phyloP scores from a whole-genome alignment of 352 stramenopile genomes.

The Thraustochytrium sp. region DNA sequence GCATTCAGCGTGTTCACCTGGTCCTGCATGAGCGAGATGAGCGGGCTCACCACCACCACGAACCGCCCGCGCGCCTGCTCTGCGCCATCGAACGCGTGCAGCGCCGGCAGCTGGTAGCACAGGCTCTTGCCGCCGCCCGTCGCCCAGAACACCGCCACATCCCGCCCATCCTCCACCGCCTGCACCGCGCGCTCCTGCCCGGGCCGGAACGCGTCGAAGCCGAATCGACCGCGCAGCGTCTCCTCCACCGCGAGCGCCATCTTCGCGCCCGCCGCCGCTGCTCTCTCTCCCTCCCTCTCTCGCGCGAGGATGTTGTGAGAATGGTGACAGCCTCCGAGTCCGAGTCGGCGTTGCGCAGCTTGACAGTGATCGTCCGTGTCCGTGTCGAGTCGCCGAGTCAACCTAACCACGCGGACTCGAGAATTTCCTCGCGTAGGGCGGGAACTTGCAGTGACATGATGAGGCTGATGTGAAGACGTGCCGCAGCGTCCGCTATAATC shows the following conservation, averaged over 20 bases:
- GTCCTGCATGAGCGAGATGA: constrained; percentile 98
- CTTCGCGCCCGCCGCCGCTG: not conserved
- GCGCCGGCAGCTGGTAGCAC: constrained; percentile 90
- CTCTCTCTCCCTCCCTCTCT: no score
- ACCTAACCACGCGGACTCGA: no score
- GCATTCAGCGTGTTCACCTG: constrained; percentile 90
- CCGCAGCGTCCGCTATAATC: no score
- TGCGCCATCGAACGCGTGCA: constrained; percentile 53
- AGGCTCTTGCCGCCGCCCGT: constrained; percentile 98
- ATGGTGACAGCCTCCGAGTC: no score
- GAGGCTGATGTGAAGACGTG: no score
- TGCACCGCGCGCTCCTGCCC: not conserved
- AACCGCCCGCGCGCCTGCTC: constrained; percentile 59
- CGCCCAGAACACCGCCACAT: constrained; percentile 98
- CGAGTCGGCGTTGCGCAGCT: no score
- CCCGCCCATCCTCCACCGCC: constrained; percentile 46
- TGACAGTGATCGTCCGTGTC: no score
- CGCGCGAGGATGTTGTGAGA: no score
- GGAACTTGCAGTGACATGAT: no score
- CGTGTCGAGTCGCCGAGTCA: no score
- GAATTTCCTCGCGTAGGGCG: no score
- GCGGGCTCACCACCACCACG: constrained; percentile 93
- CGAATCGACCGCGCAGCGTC: not conserved
- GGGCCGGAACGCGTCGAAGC: not conserved
- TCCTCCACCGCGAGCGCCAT: not conserved